A percentile compares a stretch with the other conserved stretches of the same genome.
These are phyloP conservation scores for Collybiopsis luxurians DNA, from an alignment of 768 basidiomycete genomes.

Conservation along the genomic window DNA sequence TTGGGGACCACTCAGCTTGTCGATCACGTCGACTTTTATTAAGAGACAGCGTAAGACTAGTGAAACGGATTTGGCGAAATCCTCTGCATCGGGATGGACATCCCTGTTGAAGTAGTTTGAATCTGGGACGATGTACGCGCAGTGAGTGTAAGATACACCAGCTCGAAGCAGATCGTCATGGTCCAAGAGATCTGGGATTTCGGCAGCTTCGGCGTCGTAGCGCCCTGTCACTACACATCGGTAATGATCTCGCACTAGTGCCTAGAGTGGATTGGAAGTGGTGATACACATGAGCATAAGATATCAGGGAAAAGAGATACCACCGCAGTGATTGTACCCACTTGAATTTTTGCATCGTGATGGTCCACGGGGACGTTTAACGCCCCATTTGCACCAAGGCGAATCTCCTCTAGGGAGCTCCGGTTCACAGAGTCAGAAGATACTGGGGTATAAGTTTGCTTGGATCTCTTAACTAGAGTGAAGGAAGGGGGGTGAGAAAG, in stretches of 20 bases:
- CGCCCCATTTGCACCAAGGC: not conserved
- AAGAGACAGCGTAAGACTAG: slow-evolving; percentile 3
- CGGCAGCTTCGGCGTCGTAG: not conserved
- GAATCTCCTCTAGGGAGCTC: not conserved
- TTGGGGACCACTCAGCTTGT: slow-evolving; percentile 4
- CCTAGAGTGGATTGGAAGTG: slow-evolving; percentile 6
- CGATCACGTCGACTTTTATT: slow-evolving; percentile 1
- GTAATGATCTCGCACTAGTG: slow-evolving; percentile 16
- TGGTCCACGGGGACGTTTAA: not conserved
- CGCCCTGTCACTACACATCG: slow-evolving; percentile 13
- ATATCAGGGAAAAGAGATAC: not conserved
- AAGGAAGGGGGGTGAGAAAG: not conserved
- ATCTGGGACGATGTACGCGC: slow-evolving; percentile 5
- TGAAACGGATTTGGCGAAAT: slow-evolving; percentile 3
- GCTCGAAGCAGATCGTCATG: not conserved
- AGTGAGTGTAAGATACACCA: not conserved
- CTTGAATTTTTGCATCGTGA: not conserved
- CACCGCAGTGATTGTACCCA: not conserved
- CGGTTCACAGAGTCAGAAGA: not conserved
- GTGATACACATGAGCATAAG: not conserved
- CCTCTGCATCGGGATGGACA: not conserved
- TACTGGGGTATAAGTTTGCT: not conserved
- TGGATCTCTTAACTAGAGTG: not conserved
- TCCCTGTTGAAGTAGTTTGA: slow-evolving; percentile 1
- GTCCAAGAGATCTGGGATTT: not conserved